phyloP scores from a whole-genome alignment of 805 yeast genomes.

The Kodamaea fukazawae region DNA sequence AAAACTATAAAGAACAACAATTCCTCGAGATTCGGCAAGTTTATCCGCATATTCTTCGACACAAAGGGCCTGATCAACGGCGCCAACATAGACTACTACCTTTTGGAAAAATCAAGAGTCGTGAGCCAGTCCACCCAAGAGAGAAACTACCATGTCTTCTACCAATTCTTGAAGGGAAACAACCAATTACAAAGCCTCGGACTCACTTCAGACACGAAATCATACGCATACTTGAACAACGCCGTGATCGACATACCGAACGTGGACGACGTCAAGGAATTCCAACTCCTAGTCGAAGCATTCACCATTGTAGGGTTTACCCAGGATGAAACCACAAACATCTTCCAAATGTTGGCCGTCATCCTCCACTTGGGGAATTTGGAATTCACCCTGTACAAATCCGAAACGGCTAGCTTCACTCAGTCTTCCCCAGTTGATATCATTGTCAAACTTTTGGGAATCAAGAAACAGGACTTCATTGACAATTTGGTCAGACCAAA shows the following conservation, averaged over 20 bases:
- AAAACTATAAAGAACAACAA: conserved; percentile 92
- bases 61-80: conserved; percentile 67
- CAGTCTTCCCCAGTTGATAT: conserved; percentile 48
- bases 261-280: conserved; percentile 74
- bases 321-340: conserved; percentile 49
- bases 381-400: conserved; percentile 59
- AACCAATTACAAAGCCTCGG: conserved; percentile 47
- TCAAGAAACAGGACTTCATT: conserved; percentile 50
- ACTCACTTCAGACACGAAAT: conserved; percentile 35
- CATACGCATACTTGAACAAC: conserved; percentile 57
- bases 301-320: conserved; percentile 72
- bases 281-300: conserved; percentile 58
- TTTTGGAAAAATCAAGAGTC: conserved; percentile 91
- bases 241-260: conserved; percentile 61
- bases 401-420: conserved; percentile 73
- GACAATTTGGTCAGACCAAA: conserved; percentile 68
- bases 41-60: conserved; percentile 79
- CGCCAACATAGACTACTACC: conserved; percentile 92
- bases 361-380: conserved; percentile 86
- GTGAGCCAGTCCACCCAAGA: conserved; percentile 71
- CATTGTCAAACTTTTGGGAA: conserved; percentile 64
- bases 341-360: conserved; percentile 67
- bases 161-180: conserved; percentile 76
- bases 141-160: conserved; percentile 91
- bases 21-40: conserved; percentile 96